Evolutionary conservation across 495 filamentous ascomycete genomes (phyloP), one percentile per base, ranked within the genome.

Genomic region (Parachaetomium inaequale): DNA sequence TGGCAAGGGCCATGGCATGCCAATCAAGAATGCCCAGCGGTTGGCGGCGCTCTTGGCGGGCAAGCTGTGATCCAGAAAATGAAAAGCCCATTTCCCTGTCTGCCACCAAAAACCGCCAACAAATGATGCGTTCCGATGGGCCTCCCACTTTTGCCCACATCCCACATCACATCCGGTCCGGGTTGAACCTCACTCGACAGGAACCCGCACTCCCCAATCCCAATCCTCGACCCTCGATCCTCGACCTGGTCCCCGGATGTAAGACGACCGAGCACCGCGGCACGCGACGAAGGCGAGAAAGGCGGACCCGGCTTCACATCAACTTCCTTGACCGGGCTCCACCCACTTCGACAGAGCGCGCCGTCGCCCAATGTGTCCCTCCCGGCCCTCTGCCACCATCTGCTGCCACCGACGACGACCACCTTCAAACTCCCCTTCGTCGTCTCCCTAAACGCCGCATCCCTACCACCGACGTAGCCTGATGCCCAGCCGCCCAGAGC

Each of bases 291-390:
- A 12, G 51, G 31, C 51, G 51, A 36, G 26, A 54, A 36, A 19
- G 11, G n/a, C 15, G 31, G 26, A 54, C 8, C 8, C 23, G 17
- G 36, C 12, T 6, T 36, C 14, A 23, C 26, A n/a, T 57, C 54
- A 45, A 38, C 53, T n/a, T 28, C 43, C 34, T 8, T 38, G 5
- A 26, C 26, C n/a, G n/a, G n/a, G n/a, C 52, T 55, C 52, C 23
- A 42, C 23, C 21, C 29, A 15, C 4, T 23, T 25, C 28, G 26
- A 34, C 26, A 34, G 4, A 2, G 6, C 38, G 43, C 58, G 11
- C 23, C 53, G 23, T 26, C 45, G 49, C 25, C 50, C 7, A 38
- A 54, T 54, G 47, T 36, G 17, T 59, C 45, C 56, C 47, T 31
- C 38, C 26, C 50, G 47, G 32, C n/a, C 49, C 46, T 53, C 34